Base-by-base conservation (phyloP, 2,329 filamentous ascomycete species). In the Domatiomyces globalis region DNA sequence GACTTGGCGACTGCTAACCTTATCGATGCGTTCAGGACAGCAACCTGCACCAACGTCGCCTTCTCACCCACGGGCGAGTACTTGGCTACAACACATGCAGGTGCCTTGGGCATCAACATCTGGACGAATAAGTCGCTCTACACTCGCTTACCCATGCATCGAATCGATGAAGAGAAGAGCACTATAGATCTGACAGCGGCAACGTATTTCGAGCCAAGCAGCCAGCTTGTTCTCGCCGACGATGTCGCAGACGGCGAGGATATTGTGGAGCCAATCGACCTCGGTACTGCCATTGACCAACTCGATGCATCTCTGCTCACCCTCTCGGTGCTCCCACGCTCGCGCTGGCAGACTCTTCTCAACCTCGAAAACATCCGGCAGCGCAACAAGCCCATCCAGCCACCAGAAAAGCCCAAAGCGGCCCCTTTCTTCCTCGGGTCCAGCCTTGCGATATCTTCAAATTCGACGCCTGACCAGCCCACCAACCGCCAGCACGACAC, bases 71-170 rank as follows among this genome's bases (percentile, higher is more conserved):
- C 87, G 0, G 92, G 90, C 12, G 92, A 98, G 63, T 96, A 88
- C 61, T 77, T 98, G n/a, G 92, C 92, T 2, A 92, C 89, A 2
- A 84, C 88, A 0, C 82, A 88, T 49, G 80, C 87, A 50, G 85
- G 84, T 52, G 81, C 83, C 56, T 78, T 95, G 1, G 92, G 92
- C 10, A 83, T 98, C n/a, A 83, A 87, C 59, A 79, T 98, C 46
- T 98, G 92, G 90, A 95, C 87, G 19, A 98, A 98, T 69, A 86
- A 86, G 63, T 84, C 85, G 0, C 73, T 96, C 1, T 98, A 95
- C 73, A 85, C 83, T 51, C 88, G 95, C 60, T 81, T 95, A 0
- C 83, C 89, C 0, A 94, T 88, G 1, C 77, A 84, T 18, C 86
- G 92, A 60, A 85, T 98, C 53, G 83, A 84, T 2, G 87, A 94